Base-by-base conservation (phyloP, 2,329 filamentous ascomycete genomes). In the Neurospora sp. region DNA sequence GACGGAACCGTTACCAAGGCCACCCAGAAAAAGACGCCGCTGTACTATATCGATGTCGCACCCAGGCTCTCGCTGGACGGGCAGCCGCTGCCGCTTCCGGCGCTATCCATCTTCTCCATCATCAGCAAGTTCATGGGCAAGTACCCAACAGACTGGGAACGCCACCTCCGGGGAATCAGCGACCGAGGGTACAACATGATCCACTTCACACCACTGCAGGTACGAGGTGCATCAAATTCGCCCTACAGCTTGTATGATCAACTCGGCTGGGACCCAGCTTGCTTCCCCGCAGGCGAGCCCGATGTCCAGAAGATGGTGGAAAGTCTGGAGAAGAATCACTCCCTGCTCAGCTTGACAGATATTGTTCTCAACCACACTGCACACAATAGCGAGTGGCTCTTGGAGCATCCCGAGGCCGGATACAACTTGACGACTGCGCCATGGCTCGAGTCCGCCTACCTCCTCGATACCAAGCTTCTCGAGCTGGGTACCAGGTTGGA, bases 361-460 rank as follows among this genome's bases (percentile, higher is more conserved):
- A 95, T 99, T 72, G 96, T 99, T 65, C 93, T 96, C 84, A 99
- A 99, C 77, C 96, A 99, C 82, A 99, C 96, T 4, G 95, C 96
- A 6, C 88, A 97, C 82, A 98, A 98, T 81, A 96, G 92, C 80
- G 88, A 91, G 76, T 99, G 96, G 96, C 86, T 99, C 11, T 86
- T 96, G 77, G 91, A 96, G 71, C 95, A 99, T 77, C 96, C 96
- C 0, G 96, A 99, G 75, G 91, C 93, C 65, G 96, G 96, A 17
- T 99, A 99, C 85, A 99, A 96, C 78, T 84, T 97, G 73, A 89
- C 89, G 52, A 98, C 95, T 0, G 94, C 96, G 0, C 96, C 96
- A 0, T 91, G 89, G 87, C 80, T 91, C 15, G 85, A 90, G 76
- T 84, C 88, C 10, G 89, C 89, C 2, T 88, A 86, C 74, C 79